Base-by-base conservation (phyloP, 1,284 basidiomycete species). In the Leucoagaricus sp. region DNA sequence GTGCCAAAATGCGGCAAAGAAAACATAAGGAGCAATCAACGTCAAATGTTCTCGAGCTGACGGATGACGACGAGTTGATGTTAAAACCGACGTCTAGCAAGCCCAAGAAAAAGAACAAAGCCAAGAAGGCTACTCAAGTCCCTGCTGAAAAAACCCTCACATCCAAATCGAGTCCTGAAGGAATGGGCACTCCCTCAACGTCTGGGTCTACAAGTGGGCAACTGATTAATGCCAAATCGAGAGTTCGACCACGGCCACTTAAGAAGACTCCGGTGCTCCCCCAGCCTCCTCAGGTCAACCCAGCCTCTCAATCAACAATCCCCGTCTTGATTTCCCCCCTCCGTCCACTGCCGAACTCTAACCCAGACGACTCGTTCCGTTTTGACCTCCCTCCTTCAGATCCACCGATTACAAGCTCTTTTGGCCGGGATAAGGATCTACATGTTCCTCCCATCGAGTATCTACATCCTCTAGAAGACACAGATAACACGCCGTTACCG, bases 1-100 rank as follows among this genome's bases (percentile, higher is more conserved):
- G 74, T 17, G 72, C 74, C 31, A 75, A 76, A 55, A 75, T 64
- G 60, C 72, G 75, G 12, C 68, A 72, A 51, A 63, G 74, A 33
- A 69, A 63, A 21, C n/a, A 58, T 1, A 62, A 58, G 15, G 34
- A 28, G 1, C 36, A 60, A 41, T 48, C 46, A 34, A 17, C 44
- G 6, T 26, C 29, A 41, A 63, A 66, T 6, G 25, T 65, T 9
- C 64, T 69, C 25, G 67, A 69, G 41, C 61, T 68, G 10, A 62
- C 63, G 0, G 60, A 58, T 34, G 66, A 69, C 12, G 68, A 68
- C 8, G 67, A 69, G 28, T 42, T 58, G 3, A 47, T 28, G 15
- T 17, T 48, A 13, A 46, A 38, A 33, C 28, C 46, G 5, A 19
- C n/a, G 21, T n/a, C 44, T 8, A 41, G 42, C 13, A 58, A 58